Evolutionary conservation across 805 yeast species (phyloP), one percentile per base, ranked within the genome.

Genomic region (Lipomyces starkeyi): DNA sequence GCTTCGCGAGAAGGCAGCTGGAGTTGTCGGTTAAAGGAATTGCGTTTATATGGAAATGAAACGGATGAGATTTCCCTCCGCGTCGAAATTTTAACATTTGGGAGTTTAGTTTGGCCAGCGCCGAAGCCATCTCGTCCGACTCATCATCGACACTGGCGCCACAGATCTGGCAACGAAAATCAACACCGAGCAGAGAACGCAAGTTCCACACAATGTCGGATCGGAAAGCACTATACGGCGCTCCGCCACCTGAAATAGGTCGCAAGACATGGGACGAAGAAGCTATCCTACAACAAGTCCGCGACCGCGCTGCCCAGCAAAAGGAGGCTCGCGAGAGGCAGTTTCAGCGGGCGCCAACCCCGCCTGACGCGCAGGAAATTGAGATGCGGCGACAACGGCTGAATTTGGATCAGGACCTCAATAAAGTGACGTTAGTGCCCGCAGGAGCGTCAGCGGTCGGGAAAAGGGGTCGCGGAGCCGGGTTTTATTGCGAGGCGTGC

Each of bases 401-500:
- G 20, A 74, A 77, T 40, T 58, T 78, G 54, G 76, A 75, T 58
- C 74, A 72, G 43, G 78, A 77, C 43, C 67, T 79, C n/a, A 78
- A 78, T 56, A 71, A 78, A 58, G 76, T 76, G 25, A 73, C 74
- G 20, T 72, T 79, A 17, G 80, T 78, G 27, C 79, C 80, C 3
- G 78, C 77, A 2, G 77, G 77, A 7, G 75, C 79, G 7, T 73
- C 77, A 1, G 68, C 75, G 20, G 72, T 82, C 6, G 79, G 80
- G 75, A 63, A 78, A 73, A 57, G 80, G 69, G 86, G 92, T 63
- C 83, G 83, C 64, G 86, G 90, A 32, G 91, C 91, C 68, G 97
- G 98, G 27, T 94, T 94, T 78, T 85, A 85, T 73, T 95, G 99
- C 78, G 90, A 89, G 11, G 77, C 86, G 1, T 95, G 99, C 78